Conservation (phyloP, 768 basidiomycete species). For the Lyophyllum semitale region DNA sequence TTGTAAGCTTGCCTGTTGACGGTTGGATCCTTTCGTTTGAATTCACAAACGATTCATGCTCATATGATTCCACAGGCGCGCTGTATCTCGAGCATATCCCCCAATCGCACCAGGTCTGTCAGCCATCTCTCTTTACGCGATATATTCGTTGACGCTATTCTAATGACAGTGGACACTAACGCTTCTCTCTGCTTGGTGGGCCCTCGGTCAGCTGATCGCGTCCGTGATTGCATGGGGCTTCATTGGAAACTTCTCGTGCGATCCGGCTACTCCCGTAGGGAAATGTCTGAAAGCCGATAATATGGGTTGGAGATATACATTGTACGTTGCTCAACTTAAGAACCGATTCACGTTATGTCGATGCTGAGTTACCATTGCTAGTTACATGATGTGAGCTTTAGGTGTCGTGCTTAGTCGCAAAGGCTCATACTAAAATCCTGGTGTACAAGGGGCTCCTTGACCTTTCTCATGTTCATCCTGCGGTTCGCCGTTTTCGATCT, state of each 20-base stretch:
- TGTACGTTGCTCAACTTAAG: slow-evolving; percentile 33
- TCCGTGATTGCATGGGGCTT: slow-evolving; percentile 57
- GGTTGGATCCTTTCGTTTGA: no score
- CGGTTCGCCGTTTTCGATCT: slow-evolving; percentile 61
- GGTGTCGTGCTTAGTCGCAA: not conserved
- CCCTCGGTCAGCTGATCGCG: slow-evolving; percentile 50
- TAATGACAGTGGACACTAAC: slow-evolving; percentile 50
- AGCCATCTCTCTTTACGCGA: no score
- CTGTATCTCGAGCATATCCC: slow-evolving; percentile 48
- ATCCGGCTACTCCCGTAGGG: slow-evolving; percentile 27
- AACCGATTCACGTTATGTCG: not conserved
- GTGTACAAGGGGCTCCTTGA: slow-evolving; percentile 44
- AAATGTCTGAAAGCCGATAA: slow-evolving; percentile 51
- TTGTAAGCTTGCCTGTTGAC: slow-evolving; percentile 43
- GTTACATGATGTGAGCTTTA: slow-evolving; percentile 40
- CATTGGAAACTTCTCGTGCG: slow-evolving; percentile 57
- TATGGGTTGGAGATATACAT: slow-evolving; percentile 63
- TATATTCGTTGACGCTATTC: not conserved
- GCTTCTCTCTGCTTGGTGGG: slow-evolving; percentile 57
- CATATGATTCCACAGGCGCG: slow-evolving; percentile 28
- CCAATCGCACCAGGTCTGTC: slow-evolving; percentile 36
- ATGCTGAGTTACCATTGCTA: slow-evolving; percentile 12
- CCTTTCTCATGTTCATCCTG: slow-evolving; percentile 52
- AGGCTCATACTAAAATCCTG: not conserved
- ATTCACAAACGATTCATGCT: no score